Percentiles rank a stretch among this genome's conserved stretches.
These are phyloP conservation scores for Leishmania lainsoni DNA, from an alignment of 208 protist species.

Conservation along the genomic window DNA sequence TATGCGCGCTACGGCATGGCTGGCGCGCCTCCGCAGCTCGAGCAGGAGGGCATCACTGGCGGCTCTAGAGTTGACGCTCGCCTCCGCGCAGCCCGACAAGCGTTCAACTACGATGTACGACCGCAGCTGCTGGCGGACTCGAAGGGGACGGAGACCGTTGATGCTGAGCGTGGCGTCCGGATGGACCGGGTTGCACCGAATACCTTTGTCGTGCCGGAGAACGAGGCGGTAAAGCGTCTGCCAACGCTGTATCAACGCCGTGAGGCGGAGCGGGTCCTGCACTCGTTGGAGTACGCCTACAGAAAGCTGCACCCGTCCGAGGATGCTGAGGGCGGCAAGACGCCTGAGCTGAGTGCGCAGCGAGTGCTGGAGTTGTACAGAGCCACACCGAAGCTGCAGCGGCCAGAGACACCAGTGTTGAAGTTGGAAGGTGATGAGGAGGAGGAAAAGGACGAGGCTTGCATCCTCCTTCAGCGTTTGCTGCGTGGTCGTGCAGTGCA, in stretches of 20 bases:
- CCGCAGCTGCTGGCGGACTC: conserved; percentile 68
- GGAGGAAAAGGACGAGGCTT: conserved; percentile 84
- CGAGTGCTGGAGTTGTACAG: conserved; percentile 86
- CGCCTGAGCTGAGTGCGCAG: conserved; percentile 22
- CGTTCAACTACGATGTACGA: conserved; percentile 85
- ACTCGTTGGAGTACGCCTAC: conserved; percentile 82
- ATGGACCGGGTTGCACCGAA: conserved; percentile 49
- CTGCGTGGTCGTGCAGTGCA: conserved; percentile 92
- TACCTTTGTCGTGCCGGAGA: conserved; percentile 68
- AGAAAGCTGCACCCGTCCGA: conserved; percentile 51
- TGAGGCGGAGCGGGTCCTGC: conserved; percentile 78
- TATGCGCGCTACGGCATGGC: conserved; percentile 35
- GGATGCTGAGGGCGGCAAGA: conserved; percentile 10
- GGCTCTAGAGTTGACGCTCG: conserved; percentile 17
- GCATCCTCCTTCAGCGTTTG: conserved; percentile 89
- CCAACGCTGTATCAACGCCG: conserved; percentile 82
- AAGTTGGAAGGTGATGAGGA: conserved; percentile 83
- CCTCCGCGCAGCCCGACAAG: conserved; percentile 18
- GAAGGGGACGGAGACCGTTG: conserved; percentile 68
- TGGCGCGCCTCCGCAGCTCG: conserved; percentile 22
- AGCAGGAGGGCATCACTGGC: neutral
- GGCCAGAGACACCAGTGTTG: conserved; percentile 90
- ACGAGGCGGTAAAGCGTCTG: conserved; percentile 67
- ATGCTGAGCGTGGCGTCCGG: conserved; percentile 43
- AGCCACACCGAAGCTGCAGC: conserved; percentile 84